Percentiles rank a stretch among this genome's conserved stretches.
Evolutionary conservation across 148 eudicot genomes (phyloP).

Genomic region (Nepenthes mirabilis): DNA sequence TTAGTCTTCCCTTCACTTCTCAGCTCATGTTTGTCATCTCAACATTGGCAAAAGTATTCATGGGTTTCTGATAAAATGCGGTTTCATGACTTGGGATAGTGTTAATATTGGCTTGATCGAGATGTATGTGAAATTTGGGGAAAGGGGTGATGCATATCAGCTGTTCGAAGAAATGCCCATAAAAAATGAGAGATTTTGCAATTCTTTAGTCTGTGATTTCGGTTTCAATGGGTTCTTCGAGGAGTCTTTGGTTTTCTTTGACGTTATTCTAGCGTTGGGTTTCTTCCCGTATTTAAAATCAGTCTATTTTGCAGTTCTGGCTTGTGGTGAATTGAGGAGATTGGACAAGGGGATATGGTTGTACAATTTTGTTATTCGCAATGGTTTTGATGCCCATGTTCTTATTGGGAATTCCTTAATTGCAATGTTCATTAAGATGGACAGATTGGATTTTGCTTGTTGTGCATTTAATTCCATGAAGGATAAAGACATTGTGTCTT

Average conservation of each 20-base stretch:
- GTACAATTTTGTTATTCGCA: conserved; percentile 13
- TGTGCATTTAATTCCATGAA: conserved; percentile 15
- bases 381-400: conserved; percentile 11
- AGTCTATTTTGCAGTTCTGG: conserved; percentile 13
- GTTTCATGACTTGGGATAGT: conserved; percentile 9
- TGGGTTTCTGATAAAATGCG: conserved; percentile 22
- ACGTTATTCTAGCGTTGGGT: conserved; percentile 11
- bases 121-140: conserved; percentile 12
- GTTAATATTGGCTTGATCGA: conserved; percentile 10
- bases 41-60: conserved; percentile 14
- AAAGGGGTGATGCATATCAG: conserved; percentile 7
- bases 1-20: conserved; percentile 14
- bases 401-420: conserved; percentile 21
- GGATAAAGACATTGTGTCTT: conserved; percentile 28
- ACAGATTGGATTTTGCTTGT: conserved; percentile 17
- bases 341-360: conserved; percentile 19
- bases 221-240: conserved; percentile 12
- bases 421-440: conserved; percentile 30
- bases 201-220: conserved; percentile 15
- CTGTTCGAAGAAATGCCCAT: conserved; percentile 32
- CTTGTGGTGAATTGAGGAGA: conserved; percentile 25
- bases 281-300: conserved; percentile 10
- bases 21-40: conserved; percentile 15
- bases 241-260: conserved; percentile 14
- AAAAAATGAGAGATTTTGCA: conserved; percentile 10